Evolutionary conservation across 2,329 filamentous ascomycete genomes (phyloP), one percentile per base, ranked within the genome.

Genomic region (Alternaria viburni): DNA sequence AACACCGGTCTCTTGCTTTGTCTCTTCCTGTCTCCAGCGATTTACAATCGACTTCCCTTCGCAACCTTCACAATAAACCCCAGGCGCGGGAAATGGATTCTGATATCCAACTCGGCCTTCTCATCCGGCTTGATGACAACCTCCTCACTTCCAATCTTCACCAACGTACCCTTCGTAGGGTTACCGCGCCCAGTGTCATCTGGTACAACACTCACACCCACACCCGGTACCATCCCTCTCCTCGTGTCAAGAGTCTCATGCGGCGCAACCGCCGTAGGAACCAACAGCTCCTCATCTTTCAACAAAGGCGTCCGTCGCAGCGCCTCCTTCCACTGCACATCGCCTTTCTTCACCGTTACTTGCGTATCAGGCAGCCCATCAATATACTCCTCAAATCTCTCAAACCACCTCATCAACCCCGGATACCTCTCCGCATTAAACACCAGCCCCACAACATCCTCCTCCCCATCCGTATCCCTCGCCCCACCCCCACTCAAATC

Each of bases 121-220:
- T 64, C 62, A 11, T 62, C 57, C 6, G 81, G 80, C 67, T 72
- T 71, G 51, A 82, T 74, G 0, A 82, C 77, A 2, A 82, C 73
- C 61, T 82, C 81, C 52, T 83, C 80, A 2, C 80, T 78, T 6
- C 80, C 79, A 32, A 79, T 62, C n/a, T 70, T 71, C 0, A 82
- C 65, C 59, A 82, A 52, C 5, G 54, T 74, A 0, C 81, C 81
- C 13, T 79, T 54, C 1, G 79, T 81, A 6, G 80, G 80, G 70
- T 80, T 73, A 47, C 69, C 75, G 44, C 75, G 72, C 0, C 81
- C 81, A 19, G 79, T 82, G 67, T 83, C 80, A 70, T 82, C 80
- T 1, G 81, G 81, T 23, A 70, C 74, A 1, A 83, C 70, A 25
- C 68, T 74, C 1, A 82, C 78, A 23, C 68, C 9, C 3, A 58